Evolutionary conservation across 352 stramenopile genomes (phyloP).

Genomic region (Phytopythium sindhum): DNA sequence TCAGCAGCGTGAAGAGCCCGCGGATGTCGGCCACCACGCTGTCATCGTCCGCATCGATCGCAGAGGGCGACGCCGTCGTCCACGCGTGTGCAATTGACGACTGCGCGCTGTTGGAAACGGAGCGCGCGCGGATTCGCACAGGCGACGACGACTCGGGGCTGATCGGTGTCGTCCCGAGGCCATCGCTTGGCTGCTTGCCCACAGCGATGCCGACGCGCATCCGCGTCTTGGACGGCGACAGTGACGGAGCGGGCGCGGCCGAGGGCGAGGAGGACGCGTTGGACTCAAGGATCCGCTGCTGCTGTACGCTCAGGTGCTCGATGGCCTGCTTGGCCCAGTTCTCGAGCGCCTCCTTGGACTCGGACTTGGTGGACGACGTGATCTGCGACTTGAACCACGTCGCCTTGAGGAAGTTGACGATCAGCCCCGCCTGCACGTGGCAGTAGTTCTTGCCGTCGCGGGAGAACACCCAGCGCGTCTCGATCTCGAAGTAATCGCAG

Average conservation of each 20-base stretch:
- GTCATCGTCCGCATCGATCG: background rate
- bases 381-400: slow-evolving; percentile 87
- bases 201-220: background rate
- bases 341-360: slow-evolving; percentile 69
- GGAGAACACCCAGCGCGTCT: slow-evolving; percentile 76
- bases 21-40: slow-evolving; percentile 4
- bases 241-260: background rate
- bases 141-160: background rate
- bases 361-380: slow-evolving; percentile 66
- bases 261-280: background rate
- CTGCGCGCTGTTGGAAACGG: background rate
- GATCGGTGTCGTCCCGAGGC: background rate
- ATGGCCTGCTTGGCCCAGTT: slow-evolving; percentile 53
- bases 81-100: slow-evolving; percentile 8
- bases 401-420: slow-evolving; percentile 77
- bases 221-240: background rate
- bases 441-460: slow-evolving; percentile 72
- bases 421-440: slow-evolving; percentile 61
- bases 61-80: background rate
- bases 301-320: slow-evolving; percentile 37
- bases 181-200: background rate
- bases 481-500: slow-evolving; percentile 82
- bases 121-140: background rate
- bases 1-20: slow-evolving; percentile 3
- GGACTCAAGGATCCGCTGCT: slow-evolving; percentile 15